Evolutionary conservation across 2,329 filamentous ascomycete genomes (phyloP), one percentile per base, ranked within the genome.

Genomic region (Alternaria atra): DNA sequence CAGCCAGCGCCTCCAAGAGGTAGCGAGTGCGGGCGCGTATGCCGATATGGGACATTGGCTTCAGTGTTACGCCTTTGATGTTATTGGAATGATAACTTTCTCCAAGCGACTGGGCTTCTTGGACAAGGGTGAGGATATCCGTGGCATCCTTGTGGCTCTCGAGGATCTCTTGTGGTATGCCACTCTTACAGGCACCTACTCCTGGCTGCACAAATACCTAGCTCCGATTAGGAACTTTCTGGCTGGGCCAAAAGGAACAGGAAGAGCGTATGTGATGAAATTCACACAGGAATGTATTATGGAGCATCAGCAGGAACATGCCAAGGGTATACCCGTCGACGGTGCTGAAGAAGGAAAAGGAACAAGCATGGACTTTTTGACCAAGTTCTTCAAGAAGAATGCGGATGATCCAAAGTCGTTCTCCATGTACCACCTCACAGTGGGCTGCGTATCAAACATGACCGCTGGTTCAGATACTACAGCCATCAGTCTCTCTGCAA

Each of bases 401-500:
- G 53, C 48, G 6, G 47, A 56, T 12, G 29, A 80, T 50, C 76
- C 79, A 0, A 42, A 65, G 12, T 70, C 77, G 13, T 77, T 82
- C 56, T 73, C 78, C 52, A 71, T 76, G 47, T 73, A 71, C 10
- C 76, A 70, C 53, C 63, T 83, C 4, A 65, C 78, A 7, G 75
- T 73, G 51, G 80, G 80, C 73, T 75, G 75, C 1, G 74, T 76
- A 2, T 63, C 48, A 3, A 70, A 70, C 32, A 79, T 82, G 52
- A 75, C 78, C 29, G 82, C 81, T 6, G 81, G 80, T 10, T 76
- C 74, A 9, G 81, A 84, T 53, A 83, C 81, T 0, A 83, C 81
- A 5, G 79, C 78, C 20, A 77, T 80, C n/a, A 76, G 75, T 2
- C 72, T 76, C 2, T 75, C 70, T 6, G 64, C 63, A 9, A 66